Percentiles rank a stretch among this genome's conserved stretches.
phyloP scores from a whole-genome alignment of 1,139 yeast genomes.

The Diutina sp. region DNA sequence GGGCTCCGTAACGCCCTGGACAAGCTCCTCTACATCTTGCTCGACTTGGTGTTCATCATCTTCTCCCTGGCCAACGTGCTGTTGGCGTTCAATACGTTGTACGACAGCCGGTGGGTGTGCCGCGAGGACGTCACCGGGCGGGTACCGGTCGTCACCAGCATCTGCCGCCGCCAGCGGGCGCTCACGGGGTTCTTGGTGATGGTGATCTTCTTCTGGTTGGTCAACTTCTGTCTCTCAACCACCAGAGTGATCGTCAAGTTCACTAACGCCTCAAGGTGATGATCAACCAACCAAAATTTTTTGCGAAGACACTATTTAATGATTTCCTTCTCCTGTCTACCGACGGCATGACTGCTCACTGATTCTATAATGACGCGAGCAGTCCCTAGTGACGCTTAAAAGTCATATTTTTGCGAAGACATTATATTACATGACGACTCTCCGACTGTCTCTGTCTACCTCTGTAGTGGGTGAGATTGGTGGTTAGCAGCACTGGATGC shows the following conservation, averaged over 20 bases:
- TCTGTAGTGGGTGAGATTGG: too few species aligned
- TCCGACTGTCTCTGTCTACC: too few species aligned
- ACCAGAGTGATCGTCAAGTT: conserved; percentile 57
- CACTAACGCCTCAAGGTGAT: background rate
- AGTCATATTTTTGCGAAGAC: too few species aligned
- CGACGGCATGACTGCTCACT: too few species aligned
- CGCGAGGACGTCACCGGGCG: conserved; percentile 10
- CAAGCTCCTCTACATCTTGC: conserved; percentile 62
- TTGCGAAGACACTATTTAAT: too few species aligned
- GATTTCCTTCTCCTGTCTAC: too few species aligned
- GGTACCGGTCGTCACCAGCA: conserved; percentile 10
- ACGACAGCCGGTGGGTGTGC: conserved; percentile 80
- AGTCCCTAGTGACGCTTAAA: too few species aligned
- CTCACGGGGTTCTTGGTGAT: conserved; percentile 69
- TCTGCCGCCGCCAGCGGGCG: conserved; percentile 74
- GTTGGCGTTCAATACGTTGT: conserved; percentile 72
- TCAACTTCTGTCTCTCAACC: conserved; percentile 73
- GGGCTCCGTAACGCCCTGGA: conserved; percentile 79
- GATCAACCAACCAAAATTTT: background rate
- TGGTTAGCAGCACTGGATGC: too few species aligned
- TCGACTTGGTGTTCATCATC: conserved; percentile 81
- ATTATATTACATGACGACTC: too few species aligned
- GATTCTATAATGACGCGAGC: too few species aligned
- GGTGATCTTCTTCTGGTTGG: conserved; percentile 69
- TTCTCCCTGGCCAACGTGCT: conserved; percentile 86